Conservation (phyloP, 1,139 yeast genomes). For the Pichia sp. region DNA sequence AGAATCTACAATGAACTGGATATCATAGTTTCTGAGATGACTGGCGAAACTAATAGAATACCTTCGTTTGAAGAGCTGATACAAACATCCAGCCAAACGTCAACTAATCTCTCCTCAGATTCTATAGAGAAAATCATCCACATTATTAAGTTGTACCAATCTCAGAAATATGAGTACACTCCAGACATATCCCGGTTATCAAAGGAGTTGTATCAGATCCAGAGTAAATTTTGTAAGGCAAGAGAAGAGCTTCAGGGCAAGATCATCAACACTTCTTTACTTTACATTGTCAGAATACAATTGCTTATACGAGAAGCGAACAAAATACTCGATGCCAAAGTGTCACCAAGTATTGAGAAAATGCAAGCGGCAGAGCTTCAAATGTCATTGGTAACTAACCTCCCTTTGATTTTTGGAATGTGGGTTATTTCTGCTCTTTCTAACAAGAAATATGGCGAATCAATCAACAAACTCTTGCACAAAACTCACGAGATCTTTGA, state of each 20-base stretch:
- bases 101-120: constrained; percentile 21
- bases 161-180: constrained; percentile 27
- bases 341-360: constrained; percentile 37
- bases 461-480: constrained; percentile 42
- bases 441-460: constrained; percentile 60
- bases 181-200: constrained; percentile 27
- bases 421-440: constrained; percentile 63
- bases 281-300: constrained; percentile 24
- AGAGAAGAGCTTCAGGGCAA: constrained; percentile 22
- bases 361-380: constrained; percentile 37
- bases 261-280: constrained; percentile 20
- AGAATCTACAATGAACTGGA: constrained; percentile 18
- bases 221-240: constrained; percentile 16
- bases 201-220: constrained; percentile 26
- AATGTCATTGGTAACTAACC: constrained; percentile 54
- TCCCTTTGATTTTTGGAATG: constrained; percentile 78
- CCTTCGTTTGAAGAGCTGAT: constrained; percentile 27
- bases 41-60: constrained; percentile 14
- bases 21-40: constrained; percentile 15
- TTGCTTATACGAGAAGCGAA: constrained; percentile 22
- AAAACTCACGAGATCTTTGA: constrained; percentile 57
- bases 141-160: constrained; percentile 23
- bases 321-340: constrained; percentile 20
- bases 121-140: constrained; percentile 20
- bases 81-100: constrained; percentile 21